phyloP scores from a whole-genome alignment of 1,139 yeast species.

The Scheffersomyces cryptocercus region DNA sequence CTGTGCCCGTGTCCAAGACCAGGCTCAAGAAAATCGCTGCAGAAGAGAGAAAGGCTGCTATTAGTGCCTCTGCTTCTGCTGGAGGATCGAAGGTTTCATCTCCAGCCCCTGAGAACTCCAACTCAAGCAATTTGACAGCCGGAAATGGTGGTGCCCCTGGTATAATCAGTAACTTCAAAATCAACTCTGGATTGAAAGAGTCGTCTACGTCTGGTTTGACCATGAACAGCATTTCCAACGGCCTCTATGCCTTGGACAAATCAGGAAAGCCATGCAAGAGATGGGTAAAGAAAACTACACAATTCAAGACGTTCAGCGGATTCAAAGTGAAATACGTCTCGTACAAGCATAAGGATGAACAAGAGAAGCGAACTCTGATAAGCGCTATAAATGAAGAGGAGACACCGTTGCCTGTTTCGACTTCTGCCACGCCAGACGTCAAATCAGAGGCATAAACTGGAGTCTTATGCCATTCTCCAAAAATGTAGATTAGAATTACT shows the following conservation, averaged over 20 bases:
- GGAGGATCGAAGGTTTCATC: constrained; percentile 21
- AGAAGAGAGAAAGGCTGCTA: constrained; percentile 24
- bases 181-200: constrained; percentile 45
- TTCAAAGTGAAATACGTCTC: constrained; percentile 42
- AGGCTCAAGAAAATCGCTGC: constrained; percentile 30
- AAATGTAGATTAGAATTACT: too few relatives aligned
- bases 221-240: constrained; percentile 35
- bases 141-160: constrained; percentile 15
- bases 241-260: constrained; percentile 42
- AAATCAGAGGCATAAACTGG: constrained; percentile 6
- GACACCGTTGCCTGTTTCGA: constrained; percentile 2
- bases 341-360: constrained; percentile 28
- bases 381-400: constrained; percentile 5
- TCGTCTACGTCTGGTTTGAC: constrained; percentile 45
- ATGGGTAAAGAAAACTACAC: constrained; percentile 51
- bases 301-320: constrained; percentile 63
- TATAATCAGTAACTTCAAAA: constrained; percentile 24
- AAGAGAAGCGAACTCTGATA: constrained; percentile 5
- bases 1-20: constrained; percentile 31
- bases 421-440: constrained; percentile 7
- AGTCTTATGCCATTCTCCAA: too few relatives aligned
- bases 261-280: constrained; percentile 50
- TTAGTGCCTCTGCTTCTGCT: constrained; percentile 12
- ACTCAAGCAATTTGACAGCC: constrained; percentile 6
- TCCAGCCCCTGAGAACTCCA: constrained; percentile 22